Base-by-base conservation (phyloP, 1,139 yeast genomes). In the Yamadazyma taylorii region DNA sequence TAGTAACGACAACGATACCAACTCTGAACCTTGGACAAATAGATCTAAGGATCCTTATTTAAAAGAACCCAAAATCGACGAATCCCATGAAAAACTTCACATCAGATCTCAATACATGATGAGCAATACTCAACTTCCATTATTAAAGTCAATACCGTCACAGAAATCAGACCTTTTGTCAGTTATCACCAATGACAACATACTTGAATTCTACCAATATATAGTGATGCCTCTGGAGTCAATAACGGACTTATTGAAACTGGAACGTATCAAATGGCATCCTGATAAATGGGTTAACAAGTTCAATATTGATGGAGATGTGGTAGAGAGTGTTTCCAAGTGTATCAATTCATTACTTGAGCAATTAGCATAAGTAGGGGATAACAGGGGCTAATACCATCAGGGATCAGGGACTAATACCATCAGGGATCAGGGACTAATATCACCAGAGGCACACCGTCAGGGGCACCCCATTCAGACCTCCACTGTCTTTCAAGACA, bases 231-330 rank as follows among this genome's bases (percentile, higher is more conserved):
- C 48, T 1, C 40, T 48, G 16, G 52, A 48, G 28, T 11, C 40
- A 4, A 21, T 48, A 17, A 17, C 43, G 10, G 63, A 56, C 2
- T 48, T 74, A 4, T 41, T 79, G 6, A 75, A 70, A 40, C 50
- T 46, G 23, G 88, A 81, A 49, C 51, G 88, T 41, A 55, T 80
- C 3, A 60, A 75, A 42, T 82, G 88, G 88, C 89, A 82, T 52
- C 89, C 89, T 2, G 89, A 82, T 52, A 74, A 70, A 48, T 69
- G 76, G 76, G 50, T 56, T 7, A 53, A 54, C 4, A 34, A 42
- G 33, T 15, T 10, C 21, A 31, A 38, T 32, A 34, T 56, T 33
- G 58, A 56, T 37, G 39, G 44, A 43, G 60, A 60, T 21, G 48
- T 63, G 24, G 59, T 69, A 17, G 61, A 60, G 36, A 46, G 45